Conservation (phyloP, 257 asterid species). For the Solanum chilense region DNA sequence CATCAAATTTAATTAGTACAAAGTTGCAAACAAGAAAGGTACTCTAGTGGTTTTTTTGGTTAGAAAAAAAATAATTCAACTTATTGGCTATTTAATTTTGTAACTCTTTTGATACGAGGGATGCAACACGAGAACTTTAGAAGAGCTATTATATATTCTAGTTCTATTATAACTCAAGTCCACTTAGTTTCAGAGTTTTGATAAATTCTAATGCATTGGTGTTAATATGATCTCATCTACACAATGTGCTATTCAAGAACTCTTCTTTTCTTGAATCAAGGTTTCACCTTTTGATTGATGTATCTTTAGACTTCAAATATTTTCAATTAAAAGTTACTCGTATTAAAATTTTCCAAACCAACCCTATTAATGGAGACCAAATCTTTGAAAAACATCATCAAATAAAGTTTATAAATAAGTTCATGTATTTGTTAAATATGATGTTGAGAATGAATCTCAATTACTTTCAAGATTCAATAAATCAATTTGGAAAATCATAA, state of each 20-base stretch:
- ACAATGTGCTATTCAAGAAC: background rate
- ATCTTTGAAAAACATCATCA: background rate
- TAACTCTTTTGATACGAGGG: background rate
- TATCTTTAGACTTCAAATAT: background rate
- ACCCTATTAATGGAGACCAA: background rate
- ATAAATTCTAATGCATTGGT: background rate
- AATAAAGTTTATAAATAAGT: background rate
- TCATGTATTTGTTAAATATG: background rate
- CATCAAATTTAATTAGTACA: background rate
- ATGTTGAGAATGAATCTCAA: background rate
- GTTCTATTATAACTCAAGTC: rapidly evolving
- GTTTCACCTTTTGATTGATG: background rate
- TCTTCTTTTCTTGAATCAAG: background rate
- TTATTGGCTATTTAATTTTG: background rate
- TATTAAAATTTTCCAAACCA: background rate
- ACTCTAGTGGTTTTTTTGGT: background rate
- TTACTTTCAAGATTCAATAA: background rate
- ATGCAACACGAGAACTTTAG: background rate
- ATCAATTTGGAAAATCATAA: background rate
- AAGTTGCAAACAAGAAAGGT: background rate
- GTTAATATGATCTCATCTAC: background rate
- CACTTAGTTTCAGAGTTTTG: background rate
- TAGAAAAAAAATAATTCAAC: background rate
- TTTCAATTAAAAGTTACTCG: background rate
- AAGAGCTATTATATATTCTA: background rate